Evolutionary conservation across 2,329 filamentous ascomycete genomes (phyloP).

Genomic region (Tolypocladium tropicale): DNA sequence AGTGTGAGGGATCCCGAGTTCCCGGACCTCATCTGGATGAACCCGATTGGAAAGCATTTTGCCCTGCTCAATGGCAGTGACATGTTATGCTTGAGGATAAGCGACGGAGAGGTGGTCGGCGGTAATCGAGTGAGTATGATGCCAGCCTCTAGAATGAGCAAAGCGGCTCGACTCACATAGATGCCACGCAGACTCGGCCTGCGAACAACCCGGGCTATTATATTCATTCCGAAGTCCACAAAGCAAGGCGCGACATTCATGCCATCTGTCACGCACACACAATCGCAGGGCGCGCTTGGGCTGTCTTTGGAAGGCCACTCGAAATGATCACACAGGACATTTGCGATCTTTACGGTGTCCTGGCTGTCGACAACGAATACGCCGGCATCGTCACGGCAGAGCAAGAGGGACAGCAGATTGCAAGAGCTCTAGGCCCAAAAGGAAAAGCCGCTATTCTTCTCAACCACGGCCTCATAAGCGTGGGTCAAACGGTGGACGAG

Average conservation of each 20-base stretch:
- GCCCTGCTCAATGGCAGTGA: conserved; percentile 55
- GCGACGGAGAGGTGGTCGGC: conserved; percentile 48
- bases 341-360: conserved; percentile 51
- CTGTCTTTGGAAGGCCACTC: conserved; percentile 49
- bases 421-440: conserved; percentile 45
- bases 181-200: conserved; percentile 30
- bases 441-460: conserved; percentile 55
- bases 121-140: conserved; percentile 39
- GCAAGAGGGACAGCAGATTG: conserved; percentile 56
- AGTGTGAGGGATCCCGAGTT: conserved; percentile 56
- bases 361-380: conserved; percentile 52
- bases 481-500: conserved; percentile 63
- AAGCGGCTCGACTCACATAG: not conserved
- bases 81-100: conserved; percentile 53
- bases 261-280: conserved; percentile 62
- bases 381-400: conserved; percentile 44
- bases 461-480: conserved; percentile 64
- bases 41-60: conserved; percentile 59
- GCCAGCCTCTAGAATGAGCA: not conserved
- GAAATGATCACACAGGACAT: conserved; percentile 65
- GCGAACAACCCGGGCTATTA: conserved; percentile 59
- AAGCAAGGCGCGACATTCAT: conserved; percentile 52
- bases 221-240: conserved; percentile 60
- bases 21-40: conserved; percentile 55
- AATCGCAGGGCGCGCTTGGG: conserved; percentile 58